Base-by-base conservation (phyloP, 176 grass and related monocot genomes). In the Guadua angustifolia region DNA sequence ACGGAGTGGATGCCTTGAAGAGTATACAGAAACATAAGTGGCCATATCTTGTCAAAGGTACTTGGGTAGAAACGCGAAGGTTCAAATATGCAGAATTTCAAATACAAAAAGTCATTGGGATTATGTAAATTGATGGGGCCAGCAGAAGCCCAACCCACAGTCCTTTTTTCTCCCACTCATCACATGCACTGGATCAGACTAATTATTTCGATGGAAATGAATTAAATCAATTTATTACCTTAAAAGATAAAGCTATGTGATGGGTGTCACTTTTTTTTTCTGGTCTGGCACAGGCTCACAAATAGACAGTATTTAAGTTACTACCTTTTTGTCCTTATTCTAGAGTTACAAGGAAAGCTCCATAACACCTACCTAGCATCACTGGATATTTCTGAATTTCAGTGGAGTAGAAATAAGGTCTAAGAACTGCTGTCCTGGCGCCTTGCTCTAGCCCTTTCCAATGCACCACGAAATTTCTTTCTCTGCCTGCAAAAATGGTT, bases 181-280 rank as follows among this genome's bases (percentile, higher is more conserved):
- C 5, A 55, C 51, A 19, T 55, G 51, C 17, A 55, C 17, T 19
- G 51, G 6, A 18, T 55, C 18, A 55, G 51, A 55, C 51, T 55
- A 55, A 55, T 7, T 17, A 7, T 55, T 55, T 55, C 17, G 0
- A 53, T 72, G 69, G 22, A 46, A 72, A 22, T 49, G 47, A 71
- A 50, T 73, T 52, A 73, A 52, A 49, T 73, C 25, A 25, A 52
- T 17, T 52, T 73, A n/a, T 47, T 4, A 9, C 52, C 46, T 32
- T 52, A 52, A 56, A 75, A 75, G 50, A 56, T 5, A 36, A 40
- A 75, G 13, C 16, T 35, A 21, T 51, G 25, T 55, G 2, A 18
- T 57, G 19, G 35, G 16, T 75, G 50, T 25, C 50, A 75, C 51
- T 38, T 55, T 18, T 74, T 74, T 55, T 75, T 75, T 49, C 29